Conservation (phyloP, 78 protist genomes). For the Dictyostelium firmibasis region DNA sequence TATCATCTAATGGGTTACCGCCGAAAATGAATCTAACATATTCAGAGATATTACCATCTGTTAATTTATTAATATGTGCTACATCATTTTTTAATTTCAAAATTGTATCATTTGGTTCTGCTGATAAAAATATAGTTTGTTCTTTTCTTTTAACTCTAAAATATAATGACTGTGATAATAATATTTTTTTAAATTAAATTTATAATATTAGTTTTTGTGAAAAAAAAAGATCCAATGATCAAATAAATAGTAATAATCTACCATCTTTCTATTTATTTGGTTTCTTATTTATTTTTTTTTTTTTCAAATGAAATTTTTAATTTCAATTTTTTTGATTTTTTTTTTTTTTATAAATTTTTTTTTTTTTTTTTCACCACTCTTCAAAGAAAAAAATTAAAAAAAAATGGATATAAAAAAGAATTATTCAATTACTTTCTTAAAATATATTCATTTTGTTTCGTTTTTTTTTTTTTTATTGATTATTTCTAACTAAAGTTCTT, state of each 20-base stretch:
- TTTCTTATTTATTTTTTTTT: too few species aligned
- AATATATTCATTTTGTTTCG: too few species aligned
- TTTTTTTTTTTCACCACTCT: too few species aligned
- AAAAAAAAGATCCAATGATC: too few species aligned
- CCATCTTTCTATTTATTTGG: neutral
- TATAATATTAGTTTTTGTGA: too few species aligned
- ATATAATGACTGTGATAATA: constrained; percentile 17
- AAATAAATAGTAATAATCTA: neutral
- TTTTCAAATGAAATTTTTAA: neutral
- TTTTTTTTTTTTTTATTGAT: too few species aligned
- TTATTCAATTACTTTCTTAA: too few species aligned
- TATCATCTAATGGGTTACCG: constrained; percentile 21
- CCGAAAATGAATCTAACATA: constrained; percentile 22
- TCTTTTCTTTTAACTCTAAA: constrained; percentile 58
- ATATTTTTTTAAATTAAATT: too few species aligned
- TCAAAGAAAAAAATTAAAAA: neutral
- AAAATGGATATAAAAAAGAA: too few species aligned
- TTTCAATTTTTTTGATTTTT: too few species aligned
- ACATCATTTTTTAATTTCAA: constrained; percentile 34
- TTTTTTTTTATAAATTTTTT: too few species aligned
- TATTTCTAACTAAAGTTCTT: too few species aligned
- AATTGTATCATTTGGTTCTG: constrained; percentile 45
- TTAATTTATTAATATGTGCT: constrained; percentile 21
- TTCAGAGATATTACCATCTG: constrained; percentile 12
- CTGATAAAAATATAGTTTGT: constrained; percentile 64